phyloP scores from a whole-genome alignment of 1,284 basidiomycete species.

The Peniophora sp. region DNA sequence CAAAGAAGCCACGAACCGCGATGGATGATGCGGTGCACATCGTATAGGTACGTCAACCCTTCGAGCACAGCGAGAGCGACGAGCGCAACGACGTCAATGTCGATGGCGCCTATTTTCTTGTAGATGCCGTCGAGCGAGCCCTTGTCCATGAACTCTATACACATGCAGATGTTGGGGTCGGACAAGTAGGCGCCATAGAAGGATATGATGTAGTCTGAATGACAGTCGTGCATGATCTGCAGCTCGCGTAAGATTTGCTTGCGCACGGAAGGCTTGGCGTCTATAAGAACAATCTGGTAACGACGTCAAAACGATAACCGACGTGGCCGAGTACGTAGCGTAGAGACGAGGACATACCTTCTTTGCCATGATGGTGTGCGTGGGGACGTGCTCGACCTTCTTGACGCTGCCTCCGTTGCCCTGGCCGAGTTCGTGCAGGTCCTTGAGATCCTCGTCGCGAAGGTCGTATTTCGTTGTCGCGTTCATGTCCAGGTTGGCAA shows the following conservation, averaged over 20 bases:
- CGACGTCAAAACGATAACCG: not conserved
- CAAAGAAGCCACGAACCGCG: conserved; percentile 55
- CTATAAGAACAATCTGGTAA: conserved; percentile 88
- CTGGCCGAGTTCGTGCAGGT: conserved; percentile 84
- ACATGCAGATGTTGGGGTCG: conserved; percentile 97
- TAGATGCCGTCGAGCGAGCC: conserved; percentile 90
- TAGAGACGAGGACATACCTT: conserved; percentile 53
- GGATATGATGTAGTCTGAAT: conserved; percentile 88
- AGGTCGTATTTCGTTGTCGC: conserved; percentile 72
- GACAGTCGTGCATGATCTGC: conserved; percentile 98
- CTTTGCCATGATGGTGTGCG: conserved; percentile 87
- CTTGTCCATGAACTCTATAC: conserved; percentile 98
- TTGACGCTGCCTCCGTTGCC: conserved; percentile 98
- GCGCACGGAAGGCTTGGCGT: conserved; percentile 93
- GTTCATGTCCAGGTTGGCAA: conserved; percentile 69
- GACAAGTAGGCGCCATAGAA: conserved; percentile 95
- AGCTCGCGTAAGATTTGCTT: conserved; percentile 97
- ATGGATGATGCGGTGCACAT: conserved; percentile 98
- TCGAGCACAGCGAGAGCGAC: conserved; percentile 91
- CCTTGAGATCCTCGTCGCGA: conserved; percentile 75
- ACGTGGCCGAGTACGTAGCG: too few species aligned
- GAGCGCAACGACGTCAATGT: conserved; percentile 83
- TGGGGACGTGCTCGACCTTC: conserved; percentile 90
- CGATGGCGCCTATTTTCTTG: conserved; percentile 86
- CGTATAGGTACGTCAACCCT: conserved; percentile 96